Evolutionary conservation across 148 eudicot genomes (phyloP), one percentile per base, ranked within the genome.

Genomic region (Dianthus caryophyllus): DNA sequence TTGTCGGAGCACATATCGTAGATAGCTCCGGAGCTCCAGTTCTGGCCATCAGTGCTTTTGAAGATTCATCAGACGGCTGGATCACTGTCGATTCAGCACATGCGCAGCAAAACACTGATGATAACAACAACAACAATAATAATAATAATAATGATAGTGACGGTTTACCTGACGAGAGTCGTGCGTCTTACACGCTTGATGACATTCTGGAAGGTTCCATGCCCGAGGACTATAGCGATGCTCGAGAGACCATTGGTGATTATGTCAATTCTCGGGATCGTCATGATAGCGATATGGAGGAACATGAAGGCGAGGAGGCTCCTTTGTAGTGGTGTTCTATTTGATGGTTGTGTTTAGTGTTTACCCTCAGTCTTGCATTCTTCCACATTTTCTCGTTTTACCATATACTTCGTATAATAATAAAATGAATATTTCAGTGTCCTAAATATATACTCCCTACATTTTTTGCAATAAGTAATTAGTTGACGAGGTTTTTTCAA

Each of bases 41-140:
- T 74, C 72, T 56, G 9, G 77, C 75, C 47, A 14, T 67, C 30
- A 71, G 60, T 59, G 74, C 63, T 39, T 52, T 61, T 15, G 80
- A 75, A 76, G 81, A 73, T 44, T 57, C 77, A 1, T 73, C 69
- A 17, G 80, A 75, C 73, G 76, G 70, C 49, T 66, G 73, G 79
- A 38, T 70, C 38, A 30, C 76, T 0, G 43, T 72, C 65, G 80
- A 53, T 60, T 57, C 64, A 20, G 65, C 69, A 5, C 26, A 54
- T 20, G 70, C 18, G 38, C 67, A 48, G 24, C 57, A 48, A n/a
- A 68, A 74, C 27, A 55, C 20, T 25, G 68, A 62, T 12, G 55
- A 68, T 58, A 75, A 33, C n/a, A n/a, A n/a, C n/a, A n/a, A n/a
- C n/a, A n/a, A n/a, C n/a, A n/a, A n/a, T n/a, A n/a, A n/a, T n/a